phyloP scores from a whole-genome alignment of 2,329 filamentous ascomycete species.

The Microcyclosporella mali region DNA sequence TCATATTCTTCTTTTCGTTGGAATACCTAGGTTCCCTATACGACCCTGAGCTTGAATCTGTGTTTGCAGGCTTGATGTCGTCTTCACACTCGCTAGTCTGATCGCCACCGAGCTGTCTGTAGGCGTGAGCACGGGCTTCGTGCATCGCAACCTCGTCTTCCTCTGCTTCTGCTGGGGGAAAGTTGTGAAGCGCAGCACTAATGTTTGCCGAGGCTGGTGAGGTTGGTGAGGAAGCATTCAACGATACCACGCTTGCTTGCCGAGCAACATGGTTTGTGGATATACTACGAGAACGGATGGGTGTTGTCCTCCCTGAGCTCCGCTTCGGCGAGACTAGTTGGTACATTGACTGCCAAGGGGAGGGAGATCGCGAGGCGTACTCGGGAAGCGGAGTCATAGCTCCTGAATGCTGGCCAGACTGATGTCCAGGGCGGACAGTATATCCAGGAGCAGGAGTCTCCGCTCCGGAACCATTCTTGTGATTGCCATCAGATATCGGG shows the following conservation, averaged over 20 bases:
- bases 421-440: constrained; percentile 8
- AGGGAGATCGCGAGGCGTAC: constrained; percentile 9
- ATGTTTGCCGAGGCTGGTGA: background rate
- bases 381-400: constrained; percentile 13
- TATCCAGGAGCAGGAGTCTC: constrained; percentile 19
- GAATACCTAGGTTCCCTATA: background rate
- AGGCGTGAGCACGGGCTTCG: constrained; percentile 1
- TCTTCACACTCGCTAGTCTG: constrained; percentile 1
- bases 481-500: background rate
- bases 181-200: background rate
- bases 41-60: constrained; percentile 3
- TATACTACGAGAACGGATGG: constrained; percentile 4
- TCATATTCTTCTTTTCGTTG: background rate
- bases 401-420: constrained; percentile 7
- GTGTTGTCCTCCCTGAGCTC: constrained; percentile 3
- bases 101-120: constrained; percentile 10
- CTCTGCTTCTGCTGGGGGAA: background rate
- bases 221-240: too few relatives aligned
- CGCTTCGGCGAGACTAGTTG: constrained; percentile 3
- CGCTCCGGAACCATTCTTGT: constrained; percentile 5
- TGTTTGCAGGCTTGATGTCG: constrained; percentile 9
- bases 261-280: background rate
- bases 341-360: constrained; percentile 11
- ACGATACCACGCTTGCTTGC: too few relatives aligned
- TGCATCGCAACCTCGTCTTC: background rate